These are phyloP conservation scores for Tuber umbilicatum DNA, from an alignment of 495 filamentous ascomycete genomes.

Conservation along the genomic window DNA sequence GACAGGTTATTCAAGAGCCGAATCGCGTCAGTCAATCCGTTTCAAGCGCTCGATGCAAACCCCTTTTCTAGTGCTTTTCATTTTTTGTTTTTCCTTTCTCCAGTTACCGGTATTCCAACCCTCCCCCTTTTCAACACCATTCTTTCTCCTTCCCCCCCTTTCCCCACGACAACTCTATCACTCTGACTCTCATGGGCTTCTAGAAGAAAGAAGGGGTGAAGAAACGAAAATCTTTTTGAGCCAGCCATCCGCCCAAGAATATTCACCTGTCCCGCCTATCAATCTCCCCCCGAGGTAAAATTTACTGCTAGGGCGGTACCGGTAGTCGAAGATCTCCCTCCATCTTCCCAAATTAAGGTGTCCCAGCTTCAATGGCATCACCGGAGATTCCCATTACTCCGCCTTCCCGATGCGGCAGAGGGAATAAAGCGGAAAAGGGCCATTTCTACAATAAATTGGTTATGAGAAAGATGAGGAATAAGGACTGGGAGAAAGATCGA, in stretches of 20 bases:
- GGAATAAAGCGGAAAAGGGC: constrained; percentile 9
- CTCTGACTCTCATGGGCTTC: background rate
- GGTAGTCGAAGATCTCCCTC: background rate
- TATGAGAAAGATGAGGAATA: background rate
- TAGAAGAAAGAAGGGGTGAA: background rate
- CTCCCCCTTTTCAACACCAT: background rate
- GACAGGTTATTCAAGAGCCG: background rate
- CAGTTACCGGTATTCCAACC: too few relatives aligned
- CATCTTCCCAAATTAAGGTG: background rate
- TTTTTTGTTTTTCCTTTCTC: background rate
- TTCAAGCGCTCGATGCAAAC: background rate
- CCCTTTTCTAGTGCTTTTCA: background rate
- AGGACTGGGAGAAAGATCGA: background rate
- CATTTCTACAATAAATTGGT: background rate
- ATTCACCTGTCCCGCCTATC: background rate
- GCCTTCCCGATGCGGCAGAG: background rate
- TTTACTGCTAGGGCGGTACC: background rate
- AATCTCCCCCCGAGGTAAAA: background rate
- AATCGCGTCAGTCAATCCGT: background rate
- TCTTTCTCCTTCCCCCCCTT: background rate
- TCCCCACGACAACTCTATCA: background rate
- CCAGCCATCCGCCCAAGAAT: background rate
- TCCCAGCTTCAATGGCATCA: background rate
- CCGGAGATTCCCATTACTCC: background rate
- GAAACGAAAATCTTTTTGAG: background rate